These are phyloP conservation scores for Trypanosoma conorhini DNA, from an alignment of 208 protist genomes.

Conservation along the genomic window DNA sequence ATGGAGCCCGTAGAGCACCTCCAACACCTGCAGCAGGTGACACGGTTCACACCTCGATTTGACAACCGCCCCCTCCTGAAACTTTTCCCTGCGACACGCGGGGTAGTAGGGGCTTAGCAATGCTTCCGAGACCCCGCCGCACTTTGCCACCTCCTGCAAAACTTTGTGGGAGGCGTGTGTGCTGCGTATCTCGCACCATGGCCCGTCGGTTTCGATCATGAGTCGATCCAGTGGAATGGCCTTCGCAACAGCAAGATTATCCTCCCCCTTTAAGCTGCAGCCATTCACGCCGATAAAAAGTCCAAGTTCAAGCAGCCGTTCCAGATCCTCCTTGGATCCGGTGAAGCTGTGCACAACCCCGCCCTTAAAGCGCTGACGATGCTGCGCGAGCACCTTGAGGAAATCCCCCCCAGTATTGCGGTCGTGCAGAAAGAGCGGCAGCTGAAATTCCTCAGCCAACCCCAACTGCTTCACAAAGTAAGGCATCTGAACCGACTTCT, in stretches of 20 bases:
- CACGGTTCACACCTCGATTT: constrained; percentile 78
- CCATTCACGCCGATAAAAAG: constrained; percentile 96
- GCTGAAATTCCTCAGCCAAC: constrained; percentile 64
- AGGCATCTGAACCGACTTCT: constrained; percentile 80
- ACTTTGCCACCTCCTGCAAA: constrained; percentile 24
- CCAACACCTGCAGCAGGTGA: constrained; percentile 55
- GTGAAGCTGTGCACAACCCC: constrained; percentile 97
- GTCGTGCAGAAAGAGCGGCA: constrained; percentile 95
- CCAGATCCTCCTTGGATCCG: constrained; percentile 76
- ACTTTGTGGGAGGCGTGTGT: constrained; percentile 84
- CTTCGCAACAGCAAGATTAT: constrained; percentile 83
- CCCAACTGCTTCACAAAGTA: constrained; percentile 87
- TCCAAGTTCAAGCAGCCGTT: constrained; percentile 70
- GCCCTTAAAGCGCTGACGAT: constrained; percentile 46
- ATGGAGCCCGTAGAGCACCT: constrained; percentile 69
- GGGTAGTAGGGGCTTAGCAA: constrained; percentile 46
- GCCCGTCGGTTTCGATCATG: constrained; percentile 96
- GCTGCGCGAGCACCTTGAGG: constrained; percentile 42
- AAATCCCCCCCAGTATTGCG: constrained; percentile 92
- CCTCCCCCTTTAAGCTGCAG: constrained; percentile 93
- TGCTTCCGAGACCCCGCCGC: constrained; percentile 31
- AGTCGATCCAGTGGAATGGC: constrained; percentile 85
- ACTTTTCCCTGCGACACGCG: constrained; percentile 74
- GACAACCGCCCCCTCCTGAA: constrained; percentile 52
- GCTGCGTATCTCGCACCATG: constrained; percentile 93